Evolutionary conservation across 495 filamentous ascomycete genomes (phyloP).

Genomic region (Neurospora cerealis): DNA sequence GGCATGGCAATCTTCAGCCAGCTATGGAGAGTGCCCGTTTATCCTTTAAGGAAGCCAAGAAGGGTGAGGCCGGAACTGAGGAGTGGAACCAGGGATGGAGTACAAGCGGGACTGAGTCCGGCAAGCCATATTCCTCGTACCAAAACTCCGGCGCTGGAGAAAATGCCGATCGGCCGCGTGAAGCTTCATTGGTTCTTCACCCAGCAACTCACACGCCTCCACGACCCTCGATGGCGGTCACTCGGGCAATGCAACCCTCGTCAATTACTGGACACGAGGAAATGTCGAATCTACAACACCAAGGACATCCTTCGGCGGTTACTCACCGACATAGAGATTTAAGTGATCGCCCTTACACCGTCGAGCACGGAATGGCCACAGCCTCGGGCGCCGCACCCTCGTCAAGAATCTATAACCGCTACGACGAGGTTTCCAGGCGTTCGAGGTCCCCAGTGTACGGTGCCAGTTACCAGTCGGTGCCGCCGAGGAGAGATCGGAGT

Average conservation of each 20-base stretch:
- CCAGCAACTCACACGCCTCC: background rate
- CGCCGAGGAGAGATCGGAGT: background rate
- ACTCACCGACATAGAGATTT: background rate
- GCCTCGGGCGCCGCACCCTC: background rate
- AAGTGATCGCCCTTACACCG: background rate
- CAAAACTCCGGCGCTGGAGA: background rate
- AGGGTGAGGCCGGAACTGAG: background rate
- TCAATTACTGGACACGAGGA: background rate
- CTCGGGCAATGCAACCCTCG: background rate
- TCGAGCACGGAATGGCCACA: background rate
- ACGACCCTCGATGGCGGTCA: background rate
- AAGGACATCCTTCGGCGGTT: background rate
- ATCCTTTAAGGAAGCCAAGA: background rate
- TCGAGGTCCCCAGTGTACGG: conserved; percentile 2
- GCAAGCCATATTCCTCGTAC: background rate
- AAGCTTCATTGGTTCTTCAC: background rate
- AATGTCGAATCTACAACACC: background rate
- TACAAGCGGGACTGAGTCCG: background rate
- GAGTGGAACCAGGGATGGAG: background rate
- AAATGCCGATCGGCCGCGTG: background rate
- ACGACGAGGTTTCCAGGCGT: background rate
- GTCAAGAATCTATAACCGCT: background rate
- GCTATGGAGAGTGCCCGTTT: background rate
- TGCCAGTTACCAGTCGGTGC: background rate
- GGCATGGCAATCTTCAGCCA: background rate